Conservation (phyloP, 352 stramenopile genomes). For the Pythium rhizo-oryzae region DNA sequence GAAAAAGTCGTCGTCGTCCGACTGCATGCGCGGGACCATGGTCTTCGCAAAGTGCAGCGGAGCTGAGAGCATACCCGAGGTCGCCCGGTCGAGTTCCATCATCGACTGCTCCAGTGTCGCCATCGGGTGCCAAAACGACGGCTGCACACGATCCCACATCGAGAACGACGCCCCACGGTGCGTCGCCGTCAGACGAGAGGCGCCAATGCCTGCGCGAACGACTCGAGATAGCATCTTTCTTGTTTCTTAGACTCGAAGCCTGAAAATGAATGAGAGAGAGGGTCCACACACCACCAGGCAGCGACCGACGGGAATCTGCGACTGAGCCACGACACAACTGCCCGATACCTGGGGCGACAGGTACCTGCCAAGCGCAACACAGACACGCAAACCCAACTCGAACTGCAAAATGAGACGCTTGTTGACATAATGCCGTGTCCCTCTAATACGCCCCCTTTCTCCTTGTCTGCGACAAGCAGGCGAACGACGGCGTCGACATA, state of each 20-base stretch:
- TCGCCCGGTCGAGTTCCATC: conserved; percentile 60
- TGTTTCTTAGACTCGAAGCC: neutral
- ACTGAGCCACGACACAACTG: conserved; percentile 8
- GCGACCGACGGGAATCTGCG: neutral
- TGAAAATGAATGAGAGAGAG: neutral
- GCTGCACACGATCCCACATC: conserved; percentile 58
- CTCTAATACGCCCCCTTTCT: conserved; percentile 12
- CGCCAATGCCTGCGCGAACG: neutral
- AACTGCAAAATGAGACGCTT: conserved; percentile 15
- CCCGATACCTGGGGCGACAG: neutral
- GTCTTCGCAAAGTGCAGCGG: conserved; percentile 22
- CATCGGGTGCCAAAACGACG: conserved; percentile 60
- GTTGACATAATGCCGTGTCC: conserved; percentile 16
- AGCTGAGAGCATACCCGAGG: conserved; percentile 32
- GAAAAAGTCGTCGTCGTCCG: conserved; percentile 62
- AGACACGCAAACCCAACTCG: neutral
- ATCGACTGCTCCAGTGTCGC: conserved; percentile 70
- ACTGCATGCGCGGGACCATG: conserved; percentile 25
- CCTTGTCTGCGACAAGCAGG: conserved; percentile 18
- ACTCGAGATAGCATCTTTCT: conserved; percentile 17
- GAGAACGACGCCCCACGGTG: conserved; percentile 29
- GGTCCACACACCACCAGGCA: neutral
- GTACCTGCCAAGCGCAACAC: neutral
- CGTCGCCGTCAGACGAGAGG: conserved; percentile 19
- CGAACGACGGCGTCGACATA: conserved; percentile 4